These are phyloP conservation scores for Coniferiporia weirii DNA, from an alignment of 1,284 basidiomycete species.

Conservation along the genomic window DNA sequence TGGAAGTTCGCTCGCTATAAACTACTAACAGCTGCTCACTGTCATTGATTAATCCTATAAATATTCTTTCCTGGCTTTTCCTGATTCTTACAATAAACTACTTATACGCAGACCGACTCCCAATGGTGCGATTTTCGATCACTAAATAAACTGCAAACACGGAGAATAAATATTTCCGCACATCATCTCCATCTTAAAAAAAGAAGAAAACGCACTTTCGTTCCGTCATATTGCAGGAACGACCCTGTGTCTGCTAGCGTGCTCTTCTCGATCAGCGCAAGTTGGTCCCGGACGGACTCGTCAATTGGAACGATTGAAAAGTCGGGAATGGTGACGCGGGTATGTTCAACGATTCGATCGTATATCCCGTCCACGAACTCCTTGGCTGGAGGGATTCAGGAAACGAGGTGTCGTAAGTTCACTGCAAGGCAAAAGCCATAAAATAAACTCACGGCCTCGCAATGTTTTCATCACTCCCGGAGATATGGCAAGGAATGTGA, in stretches of 20 bases:
- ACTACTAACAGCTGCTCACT: too few species aligned
- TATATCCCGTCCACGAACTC: not conserved
- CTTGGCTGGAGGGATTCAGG: not conserved
- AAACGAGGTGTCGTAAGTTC: too few species aligned
- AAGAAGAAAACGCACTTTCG: not conserved
- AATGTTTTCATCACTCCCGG: constrained; percentile 24
- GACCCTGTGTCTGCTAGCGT: constrained; percentile 1
- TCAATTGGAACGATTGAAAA: constrained; percentile 2
- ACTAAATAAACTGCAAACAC: too few species aligned
- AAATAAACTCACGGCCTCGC: constrained; percentile 2
- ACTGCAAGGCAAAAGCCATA: not conserved
- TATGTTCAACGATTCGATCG: not conserved
- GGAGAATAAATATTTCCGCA: too few species aligned
- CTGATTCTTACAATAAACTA: too few species aligned
- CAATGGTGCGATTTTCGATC: too few species aligned
- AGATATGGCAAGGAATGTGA: constrained; percentile 20
- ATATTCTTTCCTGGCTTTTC: too few species aligned
- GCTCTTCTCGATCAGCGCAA: constrained; percentile 5
- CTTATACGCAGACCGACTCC: too few species aligned
- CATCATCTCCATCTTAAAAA: too few species aligned
- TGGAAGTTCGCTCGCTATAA: too few species aligned
- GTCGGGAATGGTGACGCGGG: constrained; percentile 1
- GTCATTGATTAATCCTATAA: too few species aligned
- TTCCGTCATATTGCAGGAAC: constrained; percentile 5
- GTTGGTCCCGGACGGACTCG: not conserved